Percentiles rank a stretch among this genome's conserved stretches.
phyloP scores from a whole-genome alignment of 2,329 filamentous ascomycete genomes.

The Beauveria sp. region DNA sequence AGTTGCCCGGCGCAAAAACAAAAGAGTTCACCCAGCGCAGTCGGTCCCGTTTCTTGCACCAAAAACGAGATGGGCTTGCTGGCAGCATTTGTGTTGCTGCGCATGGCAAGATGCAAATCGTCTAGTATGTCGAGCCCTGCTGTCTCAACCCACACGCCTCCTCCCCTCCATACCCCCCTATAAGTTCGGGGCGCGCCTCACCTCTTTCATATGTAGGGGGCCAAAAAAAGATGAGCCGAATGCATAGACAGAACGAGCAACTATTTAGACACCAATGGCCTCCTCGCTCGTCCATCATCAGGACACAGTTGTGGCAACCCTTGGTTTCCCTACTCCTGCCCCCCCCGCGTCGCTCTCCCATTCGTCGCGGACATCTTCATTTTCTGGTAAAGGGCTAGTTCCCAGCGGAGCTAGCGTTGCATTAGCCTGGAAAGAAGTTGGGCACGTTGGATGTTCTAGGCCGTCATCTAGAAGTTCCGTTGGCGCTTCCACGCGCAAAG shows the following conservation, averaged over 20 bases:
- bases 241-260: no score
- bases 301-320: no score
- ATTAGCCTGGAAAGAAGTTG: not conserved
- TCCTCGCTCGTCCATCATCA: no score
- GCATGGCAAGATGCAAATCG: no score
- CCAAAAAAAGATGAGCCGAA: not conserved
- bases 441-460: not conserved
- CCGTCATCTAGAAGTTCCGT: constrained; percentile 6
- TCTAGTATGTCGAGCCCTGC: no score
- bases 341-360: not conserved
- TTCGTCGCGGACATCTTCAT: not conserved
- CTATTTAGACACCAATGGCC: no score
- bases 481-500: not conserved
- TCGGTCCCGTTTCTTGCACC: not conserved
- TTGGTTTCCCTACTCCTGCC: no score
- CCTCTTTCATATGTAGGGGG: not conserved
- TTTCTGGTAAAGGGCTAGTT: not conserved
- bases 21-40: not conserved
- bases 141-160: not conserved
- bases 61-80: no score
- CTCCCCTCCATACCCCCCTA: not conserved
- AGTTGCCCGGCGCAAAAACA: not conserved
- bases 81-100: not conserved
- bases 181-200: not conserved
- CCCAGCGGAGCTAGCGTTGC: not conserved